phyloP scores from a whole-genome alignment of 306 rosid genomes.

The Aeschynomene evenia region DNA sequence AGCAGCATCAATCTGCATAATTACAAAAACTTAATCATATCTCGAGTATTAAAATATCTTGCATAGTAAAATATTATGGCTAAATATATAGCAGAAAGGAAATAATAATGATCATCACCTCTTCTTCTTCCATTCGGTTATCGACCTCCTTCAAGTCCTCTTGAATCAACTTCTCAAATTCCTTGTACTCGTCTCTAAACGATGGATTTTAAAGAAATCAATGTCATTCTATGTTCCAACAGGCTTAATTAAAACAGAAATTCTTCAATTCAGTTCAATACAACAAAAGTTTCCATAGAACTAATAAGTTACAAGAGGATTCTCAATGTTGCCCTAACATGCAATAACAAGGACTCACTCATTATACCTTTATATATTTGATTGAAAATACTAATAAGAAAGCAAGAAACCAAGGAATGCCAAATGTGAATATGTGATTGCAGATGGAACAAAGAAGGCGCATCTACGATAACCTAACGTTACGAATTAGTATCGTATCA shows the following conservation, averaged over 20 bases:
- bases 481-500: conserved; percentile 24
- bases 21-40: conserved; percentile 22
- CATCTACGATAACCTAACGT: not conserved
- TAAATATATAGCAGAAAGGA: conserved; percentile 12
- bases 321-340: conserved; percentile 7
- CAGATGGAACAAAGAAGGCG: not conserved
- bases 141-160: conserved; percentile 91
- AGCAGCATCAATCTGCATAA: conserved; percentile 80
- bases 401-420: not conserved
- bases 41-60: not conserved
- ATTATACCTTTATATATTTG: conserved; percentile 3
- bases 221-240: conserved; percentile 20
- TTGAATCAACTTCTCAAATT: conserved; percentile 92
- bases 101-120: conserved; percentile 49
- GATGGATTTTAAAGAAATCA: conserved; percentile 35
- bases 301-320: not conserved
- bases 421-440: conserved; percentile 4
- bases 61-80: not conserved
- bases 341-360: conserved; percentile 15
- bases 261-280: not conserved
- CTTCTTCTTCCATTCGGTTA: conserved; percentile 92
- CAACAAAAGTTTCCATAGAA: not conserved
- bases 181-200: conserved; percentile 88
- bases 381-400: conserved; percentile 1
- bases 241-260: not conserved